Conservation (phyloP, 139 green algal genomes). For the Coccomyxa sp. region DNA sequence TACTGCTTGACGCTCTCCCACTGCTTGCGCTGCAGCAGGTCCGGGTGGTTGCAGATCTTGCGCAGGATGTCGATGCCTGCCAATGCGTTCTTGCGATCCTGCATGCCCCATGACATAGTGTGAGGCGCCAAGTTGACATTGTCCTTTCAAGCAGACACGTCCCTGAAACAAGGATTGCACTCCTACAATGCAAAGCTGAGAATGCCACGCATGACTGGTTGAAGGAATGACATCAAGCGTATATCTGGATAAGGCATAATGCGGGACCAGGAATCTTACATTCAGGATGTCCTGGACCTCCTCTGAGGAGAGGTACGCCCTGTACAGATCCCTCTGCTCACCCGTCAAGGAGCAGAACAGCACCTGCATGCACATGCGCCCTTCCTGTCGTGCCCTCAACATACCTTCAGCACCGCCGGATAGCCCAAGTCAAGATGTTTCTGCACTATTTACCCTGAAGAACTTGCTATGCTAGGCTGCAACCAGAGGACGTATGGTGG, state of each 20-base stretch:
- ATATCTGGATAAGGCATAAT: too few species aligned
- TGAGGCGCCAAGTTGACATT: slow-evolving; percentile 3
- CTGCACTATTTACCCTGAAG: too few species aligned
- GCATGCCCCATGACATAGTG: not conserved
- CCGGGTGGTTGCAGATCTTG: slow-evolving; percentile 99
- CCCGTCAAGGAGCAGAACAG: slow-evolving; percentile 87
- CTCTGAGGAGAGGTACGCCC: slow-evolving; percentile 63
- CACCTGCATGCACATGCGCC: slow-evolving; percentile 72
- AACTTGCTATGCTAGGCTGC: too few species aligned
- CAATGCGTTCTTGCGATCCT: slow-evolving; percentile 55
- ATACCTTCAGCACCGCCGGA: too few species aligned
- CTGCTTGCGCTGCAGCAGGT: slow-evolving; percentile 80
- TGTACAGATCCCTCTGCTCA: slow-evolving; percentile 88
- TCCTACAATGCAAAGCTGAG: too few species aligned
- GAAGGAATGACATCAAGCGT: too few species aligned
- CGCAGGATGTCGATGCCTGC: slow-evolving; percentile 92
- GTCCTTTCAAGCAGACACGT: not conserved
- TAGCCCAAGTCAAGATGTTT: too few species aligned
- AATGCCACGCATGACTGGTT: too few species aligned
- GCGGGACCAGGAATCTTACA: slow-evolving; percentile 10
- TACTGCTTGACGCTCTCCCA: slow-evolving; percentile 50
- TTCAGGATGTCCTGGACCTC: slow-evolving; percentile 68
- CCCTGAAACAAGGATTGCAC: not conserved
- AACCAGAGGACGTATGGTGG: too few species aligned
- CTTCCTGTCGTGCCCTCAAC: too few species aligned